phyloP scores from a whole-genome alignment of 2,329 filamentous ascomycete species.

The Fonsecaea multimorphosa region DNA sequence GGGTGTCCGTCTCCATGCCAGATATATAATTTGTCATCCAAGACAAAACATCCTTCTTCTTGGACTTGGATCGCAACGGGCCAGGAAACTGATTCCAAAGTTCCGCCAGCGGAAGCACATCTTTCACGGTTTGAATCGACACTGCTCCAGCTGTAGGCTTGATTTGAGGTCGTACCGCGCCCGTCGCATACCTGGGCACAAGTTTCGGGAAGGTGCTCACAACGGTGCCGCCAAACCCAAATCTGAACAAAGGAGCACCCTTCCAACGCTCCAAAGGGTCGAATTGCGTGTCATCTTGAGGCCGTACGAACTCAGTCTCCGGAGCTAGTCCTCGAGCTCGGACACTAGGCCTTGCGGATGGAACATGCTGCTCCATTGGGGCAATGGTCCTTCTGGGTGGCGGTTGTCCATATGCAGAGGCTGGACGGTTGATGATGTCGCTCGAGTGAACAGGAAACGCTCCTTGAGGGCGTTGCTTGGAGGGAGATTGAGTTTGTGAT shows the following conservation, averaged over 20 bases:
- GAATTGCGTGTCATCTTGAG: constrained; percentile 61
- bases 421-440: constrained; percentile 56
- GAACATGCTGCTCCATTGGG: constrained; percentile 38
- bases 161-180: constrained; percentile 74
- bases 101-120: constrained; percentile 73
- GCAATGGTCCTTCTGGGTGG: constrained; percentile 41
- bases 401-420: constrained; percentile 59
- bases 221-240: constrained; percentile 83
- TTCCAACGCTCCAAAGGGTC: constrained; percentile 90
- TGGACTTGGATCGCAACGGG: constrained; percentile 83
- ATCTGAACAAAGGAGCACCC: constrained; percentile 82
- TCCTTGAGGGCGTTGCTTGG: constrained; percentile 58
- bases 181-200: constrained; percentile 82
- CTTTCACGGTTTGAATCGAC: constrained; percentile 75
- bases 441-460: constrained; percentile 52
- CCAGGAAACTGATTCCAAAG: constrained; percentile 83
- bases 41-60: constrained; percentile 88
- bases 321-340: constrained; percentile 54
- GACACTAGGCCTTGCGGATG: constrained; percentile 42
- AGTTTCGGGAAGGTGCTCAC: constrained; percentile 88
- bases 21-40: constrained; percentile 84
- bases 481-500: constrained; percentile 66
- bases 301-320: constrained; percentile 62
- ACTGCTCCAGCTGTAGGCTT: constrained; percentile 83
- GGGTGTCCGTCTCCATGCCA: constrained; percentile 64